These are phyloP conservation scores for Schoenoplectus tabernaemontani DNA, from an alignment of 202 grass and related monocot species.

Conservation along the genomic window DNA sequence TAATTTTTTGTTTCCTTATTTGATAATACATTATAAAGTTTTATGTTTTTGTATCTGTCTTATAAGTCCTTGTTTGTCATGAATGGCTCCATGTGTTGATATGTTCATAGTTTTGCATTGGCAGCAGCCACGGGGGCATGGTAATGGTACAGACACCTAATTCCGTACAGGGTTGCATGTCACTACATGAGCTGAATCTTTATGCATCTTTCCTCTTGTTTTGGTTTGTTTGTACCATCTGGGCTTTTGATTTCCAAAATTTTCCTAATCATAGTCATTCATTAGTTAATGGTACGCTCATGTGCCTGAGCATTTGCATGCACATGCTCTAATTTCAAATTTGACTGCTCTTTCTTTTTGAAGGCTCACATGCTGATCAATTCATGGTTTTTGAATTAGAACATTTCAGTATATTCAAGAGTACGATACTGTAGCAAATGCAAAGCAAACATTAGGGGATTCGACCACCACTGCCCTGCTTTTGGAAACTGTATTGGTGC, in stretches of 20 bases:
- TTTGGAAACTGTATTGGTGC: slow-evolving; percentile 98
- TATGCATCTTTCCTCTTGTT: not conserved
- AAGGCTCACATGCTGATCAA: not conserved
- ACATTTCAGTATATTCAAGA: slow-evolving; percentile 54
- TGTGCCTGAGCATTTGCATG: not conserved
- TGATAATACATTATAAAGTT: slow-evolving; percentile 20
- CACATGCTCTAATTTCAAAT: not conserved
- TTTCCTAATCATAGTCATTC: not conserved
- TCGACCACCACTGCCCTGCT: slow-evolving; percentile 90
- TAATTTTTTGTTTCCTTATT: slow-evolving; percentile 2
- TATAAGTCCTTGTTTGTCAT: not conserved
- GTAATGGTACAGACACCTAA: not conserved
- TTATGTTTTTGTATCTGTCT: slow-evolving; percentile 17
- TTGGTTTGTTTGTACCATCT: not conserved
- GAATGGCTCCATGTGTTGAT: slow-evolving; percentile 9
- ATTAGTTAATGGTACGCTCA: not conserved
- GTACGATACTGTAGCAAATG: slow-evolving; percentile 72
- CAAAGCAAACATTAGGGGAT: slow-evolving; percentile 67
- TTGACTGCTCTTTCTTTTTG: not conserved
- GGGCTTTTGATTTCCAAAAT: not conserved
- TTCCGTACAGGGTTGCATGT: not conserved
- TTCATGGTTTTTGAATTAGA: slow-evolving; percentile 42
- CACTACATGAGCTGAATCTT: not conserved
- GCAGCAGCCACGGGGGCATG: not conserved
- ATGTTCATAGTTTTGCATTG: not conserved